Evolutionary conservation across 2,329 filamentous ascomycete genomes (phyloP).

Genomic region (Parascedosporium putredinis): DNA sequence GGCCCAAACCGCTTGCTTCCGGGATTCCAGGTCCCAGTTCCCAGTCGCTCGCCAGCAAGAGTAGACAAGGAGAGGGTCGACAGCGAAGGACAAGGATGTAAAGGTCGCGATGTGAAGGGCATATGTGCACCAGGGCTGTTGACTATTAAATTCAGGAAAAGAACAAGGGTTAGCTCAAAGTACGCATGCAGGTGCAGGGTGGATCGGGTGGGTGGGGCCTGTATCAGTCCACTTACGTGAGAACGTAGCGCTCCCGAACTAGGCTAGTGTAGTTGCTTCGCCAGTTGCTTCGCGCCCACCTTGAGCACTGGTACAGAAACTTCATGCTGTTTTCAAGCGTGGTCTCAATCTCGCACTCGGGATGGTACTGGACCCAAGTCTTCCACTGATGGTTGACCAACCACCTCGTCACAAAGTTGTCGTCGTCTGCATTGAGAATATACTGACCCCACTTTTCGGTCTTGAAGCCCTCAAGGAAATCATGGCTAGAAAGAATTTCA

Average conservation of each 20-base stretch:
- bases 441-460: constrained; percentile 84
- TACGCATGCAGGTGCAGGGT: too few relatives aligned
- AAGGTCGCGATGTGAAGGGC: constrained; percentile 87
- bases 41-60: constrained; percentile 60
- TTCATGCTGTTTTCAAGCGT: constrained; percentile 82
- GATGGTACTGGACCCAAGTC: constrained; percentile 90
- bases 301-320: constrained; percentile 85
- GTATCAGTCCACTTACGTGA: constrained; percentile 60
- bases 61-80: constrained; percentile 64
- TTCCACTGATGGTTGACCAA: constrained; percentile 86
- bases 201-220: background rate
- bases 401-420: constrained; percentile 97
- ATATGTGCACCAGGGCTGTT: constrained; percentile 89
- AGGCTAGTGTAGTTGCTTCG: constrained; percentile 90
- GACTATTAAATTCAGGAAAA: constrained; percentile 37
- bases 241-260: constrained; percentile 71
- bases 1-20: constrained; percentile 45
- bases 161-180: constrained; percentile 6
- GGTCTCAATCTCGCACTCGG: constrained; percentile 82
- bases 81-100: constrained; percentile 72
- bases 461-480: constrained; percentile 81
- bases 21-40: constrained; percentile 41
- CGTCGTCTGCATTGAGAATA: constrained; percentile 90
- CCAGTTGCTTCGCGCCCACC: constrained; percentile 97
- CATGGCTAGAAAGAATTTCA: constrained; percentile 72